phyloP scores from a whole-genome alignment of 345 rosid species.

The Citrus maxima region DNA sequence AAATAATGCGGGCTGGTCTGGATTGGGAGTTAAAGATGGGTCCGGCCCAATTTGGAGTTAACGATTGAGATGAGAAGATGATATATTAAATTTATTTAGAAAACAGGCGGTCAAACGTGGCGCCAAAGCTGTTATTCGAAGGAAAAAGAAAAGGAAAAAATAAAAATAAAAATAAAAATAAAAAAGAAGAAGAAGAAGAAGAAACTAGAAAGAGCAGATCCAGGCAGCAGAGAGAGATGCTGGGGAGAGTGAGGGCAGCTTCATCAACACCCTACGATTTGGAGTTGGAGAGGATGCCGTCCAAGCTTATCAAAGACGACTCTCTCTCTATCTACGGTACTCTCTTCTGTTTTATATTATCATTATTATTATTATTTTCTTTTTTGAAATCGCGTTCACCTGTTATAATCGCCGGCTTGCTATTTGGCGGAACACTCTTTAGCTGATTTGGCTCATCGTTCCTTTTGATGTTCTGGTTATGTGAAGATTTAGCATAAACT shows the following conservation, averaged over 20 bases:
- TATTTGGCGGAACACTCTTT: background rate
- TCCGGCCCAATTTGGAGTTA: background rate
- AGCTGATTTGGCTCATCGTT: background rate
- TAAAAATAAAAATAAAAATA: accelerated
- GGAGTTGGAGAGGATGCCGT: conserved; percentile 58
- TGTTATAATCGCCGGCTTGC: background rate
- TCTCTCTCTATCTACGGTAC: conserved; percentile 83
- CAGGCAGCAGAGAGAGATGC: conserved; percentile 36
- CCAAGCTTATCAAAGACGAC: conserved; percentile 77
- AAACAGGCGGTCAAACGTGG: conserved; percentile 7
- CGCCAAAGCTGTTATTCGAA: conserved; percentile 15
- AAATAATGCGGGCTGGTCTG: background rate
- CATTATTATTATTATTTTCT: background rate
- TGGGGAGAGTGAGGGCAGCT: conserved; percentile 68
- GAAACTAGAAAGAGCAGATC: background rate
- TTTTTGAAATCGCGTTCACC: background rate
- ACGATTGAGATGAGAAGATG: background rate
- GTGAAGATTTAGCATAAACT: too few species aligned
- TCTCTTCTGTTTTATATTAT: background rate
- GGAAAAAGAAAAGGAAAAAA: too few species aligned
- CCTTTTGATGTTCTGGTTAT: background rate
- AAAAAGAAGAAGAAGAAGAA: background rate
- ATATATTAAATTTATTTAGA: background rate
- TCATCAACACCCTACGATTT: conserved; percentile 53
- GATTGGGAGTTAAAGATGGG: background rate